A percentile compares a stretch with the other conserved stretches of the same genome.
Conservation (phyloP, 2,329 filamentous ascomycete species). For the Alternaria rosae region DNA sequence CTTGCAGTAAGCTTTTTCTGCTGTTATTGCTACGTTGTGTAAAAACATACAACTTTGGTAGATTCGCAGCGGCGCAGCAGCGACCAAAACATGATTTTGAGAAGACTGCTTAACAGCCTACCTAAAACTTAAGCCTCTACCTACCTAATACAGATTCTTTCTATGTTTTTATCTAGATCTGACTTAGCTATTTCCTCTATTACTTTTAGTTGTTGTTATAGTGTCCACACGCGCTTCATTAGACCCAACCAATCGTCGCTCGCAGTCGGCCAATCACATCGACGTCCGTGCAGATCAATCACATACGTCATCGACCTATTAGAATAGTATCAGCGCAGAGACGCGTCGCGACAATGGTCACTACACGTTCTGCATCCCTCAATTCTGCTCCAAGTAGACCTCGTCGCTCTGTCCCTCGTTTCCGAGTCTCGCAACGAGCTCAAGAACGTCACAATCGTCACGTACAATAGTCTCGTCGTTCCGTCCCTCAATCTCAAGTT, state of each 20-base stretch:
- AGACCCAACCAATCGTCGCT: background rate
- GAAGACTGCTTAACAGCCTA: too few species aligned
- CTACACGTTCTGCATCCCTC: background rate
- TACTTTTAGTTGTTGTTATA: background rate
- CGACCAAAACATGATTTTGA: too few species aligned
- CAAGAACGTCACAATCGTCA: background rate
- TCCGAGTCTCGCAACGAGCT: background rate
- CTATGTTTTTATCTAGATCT: too few species aligned
- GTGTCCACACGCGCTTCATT: background rate
- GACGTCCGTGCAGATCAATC: background rate
- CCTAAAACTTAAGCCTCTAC: too few species aligned
- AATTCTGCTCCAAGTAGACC: background rate
- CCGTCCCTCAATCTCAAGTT: background rate
- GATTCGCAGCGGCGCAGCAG: too few species aligned
- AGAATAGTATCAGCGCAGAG: background rate
- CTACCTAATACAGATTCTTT: too few species aligned
- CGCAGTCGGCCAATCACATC: background rate
- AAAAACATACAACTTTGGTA: too few species aligned
- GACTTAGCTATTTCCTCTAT: background rate
- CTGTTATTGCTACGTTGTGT: too few species aligned
- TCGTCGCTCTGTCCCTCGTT: background rate
- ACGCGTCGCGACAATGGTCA: background rate
- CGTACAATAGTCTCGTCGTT: background rate
- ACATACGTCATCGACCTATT: slow-evolving; percentile 13
- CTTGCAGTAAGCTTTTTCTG: too few species aligned